These are phyloP conservation scores for Diutina mesorugosa DNA, from an alignment of 1,139 yeast species.

Conservation along the genomic window DNA sequence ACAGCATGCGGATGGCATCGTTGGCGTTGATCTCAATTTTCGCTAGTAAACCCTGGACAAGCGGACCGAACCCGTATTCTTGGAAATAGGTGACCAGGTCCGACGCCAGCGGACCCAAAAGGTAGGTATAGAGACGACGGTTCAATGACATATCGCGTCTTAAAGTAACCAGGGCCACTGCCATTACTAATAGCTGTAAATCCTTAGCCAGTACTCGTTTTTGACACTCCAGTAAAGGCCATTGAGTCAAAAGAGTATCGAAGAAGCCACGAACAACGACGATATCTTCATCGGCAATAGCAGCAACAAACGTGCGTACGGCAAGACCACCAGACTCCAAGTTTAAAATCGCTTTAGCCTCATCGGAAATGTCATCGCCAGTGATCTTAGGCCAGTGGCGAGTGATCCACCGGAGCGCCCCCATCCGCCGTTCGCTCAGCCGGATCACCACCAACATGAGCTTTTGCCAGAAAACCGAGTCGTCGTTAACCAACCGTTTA, in stretches of 20 bases:
- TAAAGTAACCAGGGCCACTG: conserved; percentile 57
- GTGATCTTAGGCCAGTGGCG: conserved; percentile 41
- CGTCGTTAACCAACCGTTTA: conserved; percentile 47
- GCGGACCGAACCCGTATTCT: conserved; percentile 35
- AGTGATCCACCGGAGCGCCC: conserved; percentile 70
- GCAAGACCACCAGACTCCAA: conserved; percentile 10
- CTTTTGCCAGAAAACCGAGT: conserved; percentile 77
- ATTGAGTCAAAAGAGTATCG: conserved; percentile 57
- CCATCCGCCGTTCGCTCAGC: conserved; percentile 67
- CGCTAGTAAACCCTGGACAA: conserved; percentile 40
- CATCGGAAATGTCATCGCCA: neutral
- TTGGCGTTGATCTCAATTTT: conserved; percentile 20
- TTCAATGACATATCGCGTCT: conserved; percentile 88
- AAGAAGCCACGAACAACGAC: conserved; percentile 83
- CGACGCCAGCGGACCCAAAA: conserved; percentile 52
- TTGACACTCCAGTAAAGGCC: conserved; percentile 52
- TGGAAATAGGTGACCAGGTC: conserved; percentile 44
- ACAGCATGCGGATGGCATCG: conserved; percentile 48
- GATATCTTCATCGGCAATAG: conserved; percentile 42
- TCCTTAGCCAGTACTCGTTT: conserved; percentile 37
- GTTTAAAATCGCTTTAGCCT: neutral
- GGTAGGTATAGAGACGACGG: conserved; percentile 86
- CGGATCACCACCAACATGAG: conserved; percentile 64
- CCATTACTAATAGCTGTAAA: conserved; percentile 41
- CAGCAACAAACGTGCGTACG: conserved; percentile 58